These are phyloP conservation scores for Cucurbita pepo DNA, from an alignment of 306 rosid species.

Conservation along the genomic window DNA sequence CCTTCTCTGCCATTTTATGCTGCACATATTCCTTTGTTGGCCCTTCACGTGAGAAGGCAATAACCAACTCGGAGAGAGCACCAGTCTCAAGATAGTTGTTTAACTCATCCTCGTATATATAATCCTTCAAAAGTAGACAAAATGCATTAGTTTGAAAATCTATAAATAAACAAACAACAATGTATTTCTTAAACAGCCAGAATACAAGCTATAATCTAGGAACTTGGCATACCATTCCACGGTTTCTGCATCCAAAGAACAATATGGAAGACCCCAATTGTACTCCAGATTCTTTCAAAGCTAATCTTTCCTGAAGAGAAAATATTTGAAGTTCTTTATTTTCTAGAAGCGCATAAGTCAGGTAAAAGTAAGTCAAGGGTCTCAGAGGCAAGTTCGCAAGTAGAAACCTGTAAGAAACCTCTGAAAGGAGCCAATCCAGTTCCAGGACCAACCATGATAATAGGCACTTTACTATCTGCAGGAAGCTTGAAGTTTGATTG, in stretches of 20 bases:
- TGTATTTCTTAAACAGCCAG: background rate
- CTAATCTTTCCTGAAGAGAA: slow-evolving; percentile 63
- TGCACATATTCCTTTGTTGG: slow-evolving; percentile 85
- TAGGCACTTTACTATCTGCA: slow-evolving; percentile 54
- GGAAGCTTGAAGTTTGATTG: slow-evolving; percentile 94
- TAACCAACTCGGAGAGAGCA: slow-evolving; percentile 73
- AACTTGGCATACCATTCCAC: slow-evolving; percentile 46
- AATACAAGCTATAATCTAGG: background rate
- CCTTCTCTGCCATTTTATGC: slow-evolving; percentile 90
- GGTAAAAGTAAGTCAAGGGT: background rate
- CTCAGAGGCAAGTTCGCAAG: slow-evolving; percentile 9
- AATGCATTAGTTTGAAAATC: background rate
- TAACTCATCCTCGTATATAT: slow-evolving; percentile 80
- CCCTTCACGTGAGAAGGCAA: slow-evolving; percentile 94
- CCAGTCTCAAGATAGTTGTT: slow-evolving; percentile 47
- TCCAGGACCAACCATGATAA: slow-evolving; percentile 98
- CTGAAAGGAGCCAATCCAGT: slow-evolving; percentile 99
- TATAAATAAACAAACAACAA: background rate
- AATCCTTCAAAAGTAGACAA: slow-evolving; percentile 40
- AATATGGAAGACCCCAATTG: slow-evolving; percentile 66
- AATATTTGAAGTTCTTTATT: background rate
- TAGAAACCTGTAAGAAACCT: slow-evolving; percentile 90
- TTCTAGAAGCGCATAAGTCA: background rate
- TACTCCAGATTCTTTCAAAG: slow-evolving; percentile 55
- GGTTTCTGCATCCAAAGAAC: slow-evolving; percentile 89